Evolutionary conservation across 2,329 filamentous ascomycete species (phyloP).

Genomic region (Colletotrichum acutatum): DNA sequence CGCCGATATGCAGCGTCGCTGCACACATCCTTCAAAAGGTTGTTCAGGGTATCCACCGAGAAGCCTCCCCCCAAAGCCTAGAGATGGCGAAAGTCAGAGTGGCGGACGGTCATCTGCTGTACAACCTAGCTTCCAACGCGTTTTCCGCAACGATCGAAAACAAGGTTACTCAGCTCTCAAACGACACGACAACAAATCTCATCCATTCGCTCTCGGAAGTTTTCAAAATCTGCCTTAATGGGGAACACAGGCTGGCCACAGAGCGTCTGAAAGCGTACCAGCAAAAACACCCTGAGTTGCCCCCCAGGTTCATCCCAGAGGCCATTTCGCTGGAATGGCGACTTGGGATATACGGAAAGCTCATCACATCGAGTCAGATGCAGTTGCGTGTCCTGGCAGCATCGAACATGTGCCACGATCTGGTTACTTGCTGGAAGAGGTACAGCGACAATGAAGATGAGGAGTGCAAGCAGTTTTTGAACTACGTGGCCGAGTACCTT

Average conservation of each 20-base stretch:
- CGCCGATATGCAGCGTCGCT: slow-evolving; percentile 49
- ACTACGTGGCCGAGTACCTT: slow-evolving; percentile 77
- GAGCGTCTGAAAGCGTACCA: slow-evolving; percentile 46
- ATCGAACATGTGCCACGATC: slow-evolving; percentile 75
- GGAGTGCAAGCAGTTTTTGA: slow-evolving; percentile 62
- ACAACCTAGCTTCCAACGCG: slow-evolving; percentile 52
- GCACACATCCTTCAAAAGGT: slow-evolving; percentile 47
- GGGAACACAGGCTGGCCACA: slow-evolving; percentile 48
- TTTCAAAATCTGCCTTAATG: slow-evolving; percentile 52
- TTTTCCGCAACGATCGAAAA: slow-evolving; percentile 64
- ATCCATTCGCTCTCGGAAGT: slow-evolving; percentile 57
- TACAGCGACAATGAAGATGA: slow-evolving; percentile 59
- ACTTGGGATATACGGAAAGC: slow-evolving; percentile 74
- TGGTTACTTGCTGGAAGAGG: slow-evolving; percentile 74
- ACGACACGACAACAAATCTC: slow-evolving; percentile 53
- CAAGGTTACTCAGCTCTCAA: slow-evolving; percentile 61
- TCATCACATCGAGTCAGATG: slow-evolving; percentile 89
- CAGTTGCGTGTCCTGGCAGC: slow-evolving; percentile 86
- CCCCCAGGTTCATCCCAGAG: slow-evolving; percentile 53
- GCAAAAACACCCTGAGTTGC: slow-evolving; percentile 50
- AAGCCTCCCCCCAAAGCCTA: slow-evolving; percentile 6
- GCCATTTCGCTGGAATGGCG: slow-evolving; percentile 74
- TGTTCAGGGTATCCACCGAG: slow-evolving; percentile 37
- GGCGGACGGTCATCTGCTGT: slow-evolving; percentile 55
- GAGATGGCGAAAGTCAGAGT: slow-evolving; percentile 48